These are phyloP conservation scores for Amanita subjunquillea DNA, from an alignment of 768 basidiomycete species.

Conservation along the genomic window DNA sequence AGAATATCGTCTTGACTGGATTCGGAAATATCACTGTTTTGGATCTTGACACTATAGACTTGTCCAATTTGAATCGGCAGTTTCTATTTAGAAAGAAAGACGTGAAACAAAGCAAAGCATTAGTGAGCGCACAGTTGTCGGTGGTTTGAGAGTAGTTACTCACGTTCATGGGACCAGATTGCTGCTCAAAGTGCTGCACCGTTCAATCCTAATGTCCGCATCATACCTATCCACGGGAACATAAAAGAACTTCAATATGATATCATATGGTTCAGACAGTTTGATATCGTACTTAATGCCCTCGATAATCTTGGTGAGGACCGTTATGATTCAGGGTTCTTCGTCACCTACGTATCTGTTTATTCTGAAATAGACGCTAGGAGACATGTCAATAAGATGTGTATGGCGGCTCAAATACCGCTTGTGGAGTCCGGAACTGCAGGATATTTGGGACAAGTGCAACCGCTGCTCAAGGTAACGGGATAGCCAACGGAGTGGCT, in stretches of 20 bases:
- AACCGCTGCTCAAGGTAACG: slow-evolving; percentile 77
- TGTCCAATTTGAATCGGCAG: slow-evolving; percentile 94
- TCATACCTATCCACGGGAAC: slow-evolving; percentile 87
- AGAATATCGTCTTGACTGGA: slow-evolving; percentile 89
- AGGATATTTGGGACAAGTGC: slow-evolving; percentile 95
- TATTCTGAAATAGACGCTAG: slow-evolving; percentile 58
- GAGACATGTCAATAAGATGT: slow-evolving; percentile 95
- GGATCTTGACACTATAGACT: slow-evolving; percentile 96
- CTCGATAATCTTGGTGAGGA: slow-evolving; percentile 86
- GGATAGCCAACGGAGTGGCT: background rate
- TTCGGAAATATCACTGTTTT: slow-evolving; percentile 89
- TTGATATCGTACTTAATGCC: slow-evolving; percentile 91
- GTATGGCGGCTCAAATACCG: slow-evolving; percentile 84
- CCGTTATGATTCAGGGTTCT: background rate
- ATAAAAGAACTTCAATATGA: slow-evolving; percentile 92
- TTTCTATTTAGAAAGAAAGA: slow-evolving; percentile 97
- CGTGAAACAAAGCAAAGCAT: slow-evolving; percentile 91
- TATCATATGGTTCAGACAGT: slow-evolving; percentile 80
- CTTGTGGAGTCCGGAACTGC: slow-evolving; percentile 95
- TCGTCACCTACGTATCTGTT: background rate
- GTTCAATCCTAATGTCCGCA: slow-evolving; percentile 83
- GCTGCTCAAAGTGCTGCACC: slow-evolving; percentile 74
- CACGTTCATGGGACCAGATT: slow-evolving; percentile 32
- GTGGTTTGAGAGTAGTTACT: background rate
- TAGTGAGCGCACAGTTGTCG: slow-evolving; percentile 36